Percentiles rank a stretch among this genome's conserved stretches.
Conservation (phyloP, 2,329 filamentous ascomycete species). For the Dactylellina leptospora region DNA sequence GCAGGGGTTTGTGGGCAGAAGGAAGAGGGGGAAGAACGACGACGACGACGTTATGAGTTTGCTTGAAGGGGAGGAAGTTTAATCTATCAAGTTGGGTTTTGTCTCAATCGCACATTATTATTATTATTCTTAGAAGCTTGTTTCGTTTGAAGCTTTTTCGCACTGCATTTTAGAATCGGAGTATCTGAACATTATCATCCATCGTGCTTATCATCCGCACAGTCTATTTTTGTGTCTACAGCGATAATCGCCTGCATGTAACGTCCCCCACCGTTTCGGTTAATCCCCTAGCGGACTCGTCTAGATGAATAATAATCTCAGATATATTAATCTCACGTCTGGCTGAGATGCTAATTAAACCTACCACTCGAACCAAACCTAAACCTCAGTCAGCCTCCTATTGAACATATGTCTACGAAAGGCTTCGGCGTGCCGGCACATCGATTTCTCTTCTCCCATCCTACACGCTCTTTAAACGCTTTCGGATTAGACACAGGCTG, state of each 20-base stretch:
- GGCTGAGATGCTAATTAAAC: not conserved
- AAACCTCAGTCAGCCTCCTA: too few species aligned
- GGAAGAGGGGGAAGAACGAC: not conserved
- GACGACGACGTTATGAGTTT: constrained; percentile 36
- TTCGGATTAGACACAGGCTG: not conserved
- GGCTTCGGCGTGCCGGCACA: not conserved
- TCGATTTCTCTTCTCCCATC: not conserved
- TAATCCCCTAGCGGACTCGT: not conserved
- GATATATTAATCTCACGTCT: not conserved
- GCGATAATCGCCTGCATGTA: too few species aligned
- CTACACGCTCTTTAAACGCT: not conserved
- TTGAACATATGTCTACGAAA: not conserved
- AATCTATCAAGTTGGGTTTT: too few species aligned
- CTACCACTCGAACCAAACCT: too few species aligned
- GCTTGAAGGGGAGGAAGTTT: constrained; percentile 30
- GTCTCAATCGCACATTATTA: too few species aligned
- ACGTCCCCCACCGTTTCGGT: not conserved
- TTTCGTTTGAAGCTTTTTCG: too few species aligned
- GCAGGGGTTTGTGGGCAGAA: constrained; percentile 13
- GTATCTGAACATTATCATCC: too few species aligned
- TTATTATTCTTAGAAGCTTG: too few species aligned
- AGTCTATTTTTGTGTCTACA: too few species aligned
- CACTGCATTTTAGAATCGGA: too few species aligned
- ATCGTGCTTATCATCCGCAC: too few species aligned
- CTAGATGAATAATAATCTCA: not conserved